Conservation (phyloP, 2,329 filamentous ascomycete species). For the Botrytis paeoniae region DNA sequence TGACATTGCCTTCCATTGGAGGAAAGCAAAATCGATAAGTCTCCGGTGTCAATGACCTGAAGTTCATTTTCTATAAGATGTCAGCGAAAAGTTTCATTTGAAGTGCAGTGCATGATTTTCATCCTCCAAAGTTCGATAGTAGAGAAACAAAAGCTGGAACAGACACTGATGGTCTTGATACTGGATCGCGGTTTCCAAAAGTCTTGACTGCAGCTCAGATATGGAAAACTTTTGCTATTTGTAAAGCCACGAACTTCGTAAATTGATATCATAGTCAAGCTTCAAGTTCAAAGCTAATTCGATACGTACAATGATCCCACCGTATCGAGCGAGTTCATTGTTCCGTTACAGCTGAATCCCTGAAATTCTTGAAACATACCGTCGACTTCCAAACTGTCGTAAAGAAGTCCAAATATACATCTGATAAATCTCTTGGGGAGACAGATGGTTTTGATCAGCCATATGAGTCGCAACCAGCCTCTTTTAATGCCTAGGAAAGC, state of each 20-base stretch:
- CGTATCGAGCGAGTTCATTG: background rate
- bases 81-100: background rate
- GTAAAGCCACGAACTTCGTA: background rate
- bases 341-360: background rate
- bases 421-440: background rate
- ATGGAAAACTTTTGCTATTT: background rate
- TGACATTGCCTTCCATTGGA: constrained; percentile 62
- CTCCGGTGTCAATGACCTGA: constrained; percentile 49
- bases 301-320: background rate
- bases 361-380: background rate
- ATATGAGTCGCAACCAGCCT: background rate
- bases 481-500: background rate
- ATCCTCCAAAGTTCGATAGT: background rate
- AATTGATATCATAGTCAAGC: background rate
- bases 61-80: constrained; percentile 46
- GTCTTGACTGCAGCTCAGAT: background rate
- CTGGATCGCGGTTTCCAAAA: background rate
- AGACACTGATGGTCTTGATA: background rate
- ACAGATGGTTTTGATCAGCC: background rate
- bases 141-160: background rate
- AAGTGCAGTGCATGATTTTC: background rate
- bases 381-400: background rate
- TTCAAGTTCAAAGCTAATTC: background rate
- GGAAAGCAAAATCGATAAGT: constrained; percentile 76
- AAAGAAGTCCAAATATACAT: background rate